Evolutionary conservation across 768 basidiomycete genomes (phyloP), one percentile per base, ranked within the genome.

Genomic region (Boletus reticuloceps): DNA sequence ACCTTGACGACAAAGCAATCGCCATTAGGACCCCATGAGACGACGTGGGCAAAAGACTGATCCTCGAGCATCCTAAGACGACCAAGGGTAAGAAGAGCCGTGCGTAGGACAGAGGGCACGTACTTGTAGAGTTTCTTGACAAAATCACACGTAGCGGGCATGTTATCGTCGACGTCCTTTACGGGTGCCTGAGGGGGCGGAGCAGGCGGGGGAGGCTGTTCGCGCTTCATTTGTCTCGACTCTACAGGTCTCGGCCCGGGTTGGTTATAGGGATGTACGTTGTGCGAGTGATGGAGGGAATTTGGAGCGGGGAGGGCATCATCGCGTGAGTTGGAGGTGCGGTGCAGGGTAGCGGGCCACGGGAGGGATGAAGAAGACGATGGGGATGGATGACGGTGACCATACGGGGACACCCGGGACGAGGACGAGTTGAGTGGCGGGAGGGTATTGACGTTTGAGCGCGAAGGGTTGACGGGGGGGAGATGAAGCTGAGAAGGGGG

Each of bases 81-180:
- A n/a, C 5, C 6, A 44, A 54, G 42, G 46, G 16, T 65, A 25
- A 58, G 60, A 54, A 9, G 29, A 7, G n/a, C 1, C 2, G 40
- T 1, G 39, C 4, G 45, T 47, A n/a, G 17, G 40, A 47, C 0
- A 20, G 19, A 36, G 17, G 25, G 45, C 2, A 74, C 81, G 57
- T 42, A 94, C 93, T 89, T 91, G 88, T 89, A 94, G 10, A 96
- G 75, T 69, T 94, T 95, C 77, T 94, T 94, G 61, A 95, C 93
- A 69, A 96, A 96, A 73, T 95, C 93, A 63, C 85, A 87, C 32
- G 94, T 89, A n/a, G 88, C 83, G 2, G 91, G 87, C 89, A 91
- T 88, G 53, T 79, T 77, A 65, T 91, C 90, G 55, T 91, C 90
- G 11, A 55, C 47, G 37, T 79, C 79, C 32, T 74, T 74, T 54